phyloP scores from a whole-genome alignment of 805 yeast species.

The Ogataea henricii region DNA sequence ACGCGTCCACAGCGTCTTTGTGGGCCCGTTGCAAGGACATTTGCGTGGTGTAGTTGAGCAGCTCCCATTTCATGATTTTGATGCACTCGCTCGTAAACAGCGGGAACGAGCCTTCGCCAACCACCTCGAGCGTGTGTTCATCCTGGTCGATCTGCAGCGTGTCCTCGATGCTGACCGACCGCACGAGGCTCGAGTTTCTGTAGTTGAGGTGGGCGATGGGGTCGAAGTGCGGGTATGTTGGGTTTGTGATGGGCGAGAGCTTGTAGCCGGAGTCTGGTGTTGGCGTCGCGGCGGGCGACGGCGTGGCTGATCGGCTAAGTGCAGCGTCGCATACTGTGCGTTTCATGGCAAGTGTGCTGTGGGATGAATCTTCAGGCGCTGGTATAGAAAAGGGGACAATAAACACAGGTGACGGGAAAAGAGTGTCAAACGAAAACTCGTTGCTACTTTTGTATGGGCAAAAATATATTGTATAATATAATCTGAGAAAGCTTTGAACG shows the following conservation, averaged over 20 bases:
- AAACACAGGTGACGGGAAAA: background rate
- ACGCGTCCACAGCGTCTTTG: conserved; percentile 9
- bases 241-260: conserved; percentile 5
- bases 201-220: conserved; percentile 28
- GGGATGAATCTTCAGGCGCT: too few relatives aligned
- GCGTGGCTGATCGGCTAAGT: conserved; percentile 2
- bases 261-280: conserved; percentile 5
- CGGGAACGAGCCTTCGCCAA: conserved; percentile 40
- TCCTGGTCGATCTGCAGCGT: conserved; percentile 17
- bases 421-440: too few relatives aligned
- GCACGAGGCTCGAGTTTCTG: conserved; percentile 15
- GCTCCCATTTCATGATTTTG: conserved; percentile 43
- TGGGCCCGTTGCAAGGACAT: background rate
- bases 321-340: conserved; percentile 2
- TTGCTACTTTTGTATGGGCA: too few relatives aligned
- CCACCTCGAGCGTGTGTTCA: conserved; percentile 25
- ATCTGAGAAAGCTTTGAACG: too few relatives aligned
- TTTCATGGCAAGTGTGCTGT: background rate
- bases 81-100: conserved; percentile 47
- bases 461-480: too few relatives aligned
- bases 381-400: background rate
- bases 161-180: conserved; percentile 16
- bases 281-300: conserved; percentile 1
- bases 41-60: conserved; percentile 32
- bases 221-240: conserved; percentile 23